phyloP scores from a whole-genome alignment of 1,284 basidiomycete genomes.

The Termitomyces sp. region DNA sequence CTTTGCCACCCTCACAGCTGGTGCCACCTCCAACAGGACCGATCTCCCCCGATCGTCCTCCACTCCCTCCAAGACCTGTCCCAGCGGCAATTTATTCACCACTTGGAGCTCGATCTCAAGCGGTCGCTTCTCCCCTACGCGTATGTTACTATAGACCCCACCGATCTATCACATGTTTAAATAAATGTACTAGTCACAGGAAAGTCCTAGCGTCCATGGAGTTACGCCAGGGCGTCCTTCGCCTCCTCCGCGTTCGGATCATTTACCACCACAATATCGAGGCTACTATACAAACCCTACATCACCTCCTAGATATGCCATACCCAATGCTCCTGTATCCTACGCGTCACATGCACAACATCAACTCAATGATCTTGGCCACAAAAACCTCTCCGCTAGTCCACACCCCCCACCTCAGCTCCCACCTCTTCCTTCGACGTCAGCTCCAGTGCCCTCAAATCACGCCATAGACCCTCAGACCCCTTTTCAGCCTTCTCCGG shows the following conservation, averaged over 20 bases:
- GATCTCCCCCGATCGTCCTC: constrained; percentile 31
- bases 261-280: constrained; percentile 15
- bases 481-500: constrained; percentile 18
- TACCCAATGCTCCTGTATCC: constrained; percentile 3
- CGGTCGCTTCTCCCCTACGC: constrained; percentile 1
- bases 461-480: constrained; percentile 20
- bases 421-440: not conserved
- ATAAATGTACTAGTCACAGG: not conserved
- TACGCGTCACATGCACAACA: constrained; percentile 1
- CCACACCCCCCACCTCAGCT: constrained; percentile 10
- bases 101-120: not conserved
- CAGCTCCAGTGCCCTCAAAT: constrained; percentile 21
- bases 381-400: constrained; percentile 9
- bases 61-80: constrained; percentile 43
- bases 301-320: constrained; percentile 9
- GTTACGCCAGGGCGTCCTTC: constrained; percentile 8
- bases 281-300: constrained; percentile 10
- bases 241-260: constrained; percentile 12
- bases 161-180: constrained; percentile 6
- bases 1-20: constrained; percentile 18
- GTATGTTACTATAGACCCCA: constrained; percentile 8
- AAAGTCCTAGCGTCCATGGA: not conserved
- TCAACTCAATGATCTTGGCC: not conserved
- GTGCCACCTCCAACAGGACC: constrained; percentile 15
- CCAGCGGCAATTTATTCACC: constrained; percentile 14